phyloP scores from a whole-genome alignment of 2,329 filamentous ascomycete species.

The Fusarium setosum region DNA sequence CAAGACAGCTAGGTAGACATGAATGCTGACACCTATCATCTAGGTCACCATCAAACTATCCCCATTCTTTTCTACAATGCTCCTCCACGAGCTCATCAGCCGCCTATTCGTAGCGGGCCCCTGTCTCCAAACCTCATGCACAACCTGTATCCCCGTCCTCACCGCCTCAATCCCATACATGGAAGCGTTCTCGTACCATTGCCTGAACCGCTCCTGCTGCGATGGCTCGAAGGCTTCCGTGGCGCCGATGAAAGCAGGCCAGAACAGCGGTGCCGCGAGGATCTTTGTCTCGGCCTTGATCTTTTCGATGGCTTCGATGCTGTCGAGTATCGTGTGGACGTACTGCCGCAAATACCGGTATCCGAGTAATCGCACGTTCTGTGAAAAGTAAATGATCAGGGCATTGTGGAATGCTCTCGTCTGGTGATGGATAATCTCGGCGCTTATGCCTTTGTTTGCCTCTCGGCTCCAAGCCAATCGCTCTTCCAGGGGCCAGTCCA shows the following conservation, averaged over 20 bases:
- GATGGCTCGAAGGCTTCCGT: constrained; percentile 33
- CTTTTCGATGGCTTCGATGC: constrained; percentile 35
- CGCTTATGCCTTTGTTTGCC: constrained; percentile 6
- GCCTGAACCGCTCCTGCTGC: constrained; percentile 30
- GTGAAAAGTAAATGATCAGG: constrained; percentile 41
- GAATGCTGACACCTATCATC: no score
- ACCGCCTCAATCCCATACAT: constrained; percentile 39
- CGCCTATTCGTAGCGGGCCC: constrained; percentile 8
- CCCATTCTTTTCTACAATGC: not conserved
- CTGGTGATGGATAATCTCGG: constrained; percentile 19
- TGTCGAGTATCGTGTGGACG: constrained; percentile 27
- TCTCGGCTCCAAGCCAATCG: not conserved
- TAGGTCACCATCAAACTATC: not conserved
- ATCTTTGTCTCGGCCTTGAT: constrained; percentile 33
- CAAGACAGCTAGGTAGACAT: no score
- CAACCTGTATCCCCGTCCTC: constrained; percentile 34
- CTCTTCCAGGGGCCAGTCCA: constrained; percentile 18
- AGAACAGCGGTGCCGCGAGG: constrained; percentile 37
- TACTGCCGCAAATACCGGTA: constrained; percentile 32
- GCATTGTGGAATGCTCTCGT: constrained; percentile 40
- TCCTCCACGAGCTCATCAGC: not conserved
- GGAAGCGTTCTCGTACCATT: constrained; percentile 32
- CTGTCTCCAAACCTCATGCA: constrained; percentile 33
- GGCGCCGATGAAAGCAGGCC: constrained; percentile 39
- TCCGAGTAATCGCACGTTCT: constrained; percentile 27